A percentile compares a stretch with the other conserved stretches of the same genome.
phyloP scores from a whole-genome alignment of 345 rosid genomes.

The Cochlearia excelsa region DNA sequence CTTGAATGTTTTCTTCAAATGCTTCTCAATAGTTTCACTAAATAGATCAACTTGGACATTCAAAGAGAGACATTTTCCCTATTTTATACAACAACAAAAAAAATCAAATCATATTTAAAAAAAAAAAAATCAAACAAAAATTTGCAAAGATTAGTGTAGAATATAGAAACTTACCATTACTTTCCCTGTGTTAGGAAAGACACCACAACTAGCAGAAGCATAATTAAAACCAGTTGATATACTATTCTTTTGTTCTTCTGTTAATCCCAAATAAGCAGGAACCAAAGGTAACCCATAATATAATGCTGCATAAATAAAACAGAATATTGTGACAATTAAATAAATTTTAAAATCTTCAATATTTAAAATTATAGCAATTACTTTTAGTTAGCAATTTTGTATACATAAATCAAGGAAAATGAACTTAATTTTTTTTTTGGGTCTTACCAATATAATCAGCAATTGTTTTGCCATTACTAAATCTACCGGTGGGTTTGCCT shows the following conservation, averaged over 20 bases:
- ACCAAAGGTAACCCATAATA: constrained; percentile 32
- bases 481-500: constrained; percentile 51
- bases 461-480: constrained; percentile 44
- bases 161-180: too few relatives aligned
- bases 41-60: constrained; percentile 32
- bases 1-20: constrained; percentile 22
- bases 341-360: not conserved
- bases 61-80: constrained; percentile 32
- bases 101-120: too few relatives aligned
- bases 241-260: constrained; percentile 22
- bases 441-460: constrained; percentile 43
- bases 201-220: constrained; percentile 38
- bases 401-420: too few relatives aligned
- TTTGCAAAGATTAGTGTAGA: too few relatives aligned
- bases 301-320: constrained; percentile 14
- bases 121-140: too few relatives aligned
- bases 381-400: too few relatives aligned
- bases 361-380: not conserved
- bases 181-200: too few relatives aligned
- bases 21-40: constrained; percentile 8
- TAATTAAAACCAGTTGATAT: constrained; percentile 33
- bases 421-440: too few relatives aligned
- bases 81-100: too few relatives aligned
- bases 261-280: constrained; percentile 34
- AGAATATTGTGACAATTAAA: not conserved